Conservation (phyloP, 2,329 filamentous ascomycete species). For the Penicillium fuscoglaucum region DNA sequence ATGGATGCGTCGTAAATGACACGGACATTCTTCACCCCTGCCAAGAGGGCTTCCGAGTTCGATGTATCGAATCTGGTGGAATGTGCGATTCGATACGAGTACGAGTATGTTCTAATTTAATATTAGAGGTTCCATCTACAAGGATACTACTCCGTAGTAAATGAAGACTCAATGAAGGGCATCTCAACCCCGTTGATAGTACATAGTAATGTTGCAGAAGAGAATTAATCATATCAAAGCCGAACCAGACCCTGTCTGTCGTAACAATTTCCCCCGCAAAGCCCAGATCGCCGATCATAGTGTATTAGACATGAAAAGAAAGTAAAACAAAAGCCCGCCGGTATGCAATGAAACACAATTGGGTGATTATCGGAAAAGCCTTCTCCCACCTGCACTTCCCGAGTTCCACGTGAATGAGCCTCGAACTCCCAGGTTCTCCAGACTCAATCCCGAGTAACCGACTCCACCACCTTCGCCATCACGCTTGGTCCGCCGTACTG, state of each 20-base stretch:
- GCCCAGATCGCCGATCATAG: background rate
- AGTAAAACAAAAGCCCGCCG: background rate
- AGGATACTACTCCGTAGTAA: background rate
- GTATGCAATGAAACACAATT: background rate
- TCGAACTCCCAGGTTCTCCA: slow-evolving; percentile 46
- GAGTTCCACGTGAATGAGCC: slow-evolving; percentile 47
- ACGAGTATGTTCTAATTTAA: background rate
- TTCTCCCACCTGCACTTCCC: slow-evolving; percentile 42
- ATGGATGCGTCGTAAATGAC: background rate
- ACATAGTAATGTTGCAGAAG: background rate
- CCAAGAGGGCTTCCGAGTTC: background rate
- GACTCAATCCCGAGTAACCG: slow-evolving; percentile 50
- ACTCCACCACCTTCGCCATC: slow-evolving; percentile 51
- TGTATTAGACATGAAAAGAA: slow-evolving; percentile 8
- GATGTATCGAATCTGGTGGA: background rate
- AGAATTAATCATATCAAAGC: background rate
- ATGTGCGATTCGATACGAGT: background rate
- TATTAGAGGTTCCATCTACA: background rate
- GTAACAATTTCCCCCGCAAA: background rate
- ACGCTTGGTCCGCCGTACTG: slow-evolving; percentile 50
- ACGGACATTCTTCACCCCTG: slow-evolving; percentile 2
- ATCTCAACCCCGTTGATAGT: background rate
- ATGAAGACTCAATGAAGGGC: background rate
- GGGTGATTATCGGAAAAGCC: slow-evolving; percentile 45
- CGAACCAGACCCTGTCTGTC: background rate